These are phyloP conservation scores for Hyparrhenia diplandra DNA, from an alignment of 176 grass and related monocot genomes.

Conservation along the genomic window DNA sequence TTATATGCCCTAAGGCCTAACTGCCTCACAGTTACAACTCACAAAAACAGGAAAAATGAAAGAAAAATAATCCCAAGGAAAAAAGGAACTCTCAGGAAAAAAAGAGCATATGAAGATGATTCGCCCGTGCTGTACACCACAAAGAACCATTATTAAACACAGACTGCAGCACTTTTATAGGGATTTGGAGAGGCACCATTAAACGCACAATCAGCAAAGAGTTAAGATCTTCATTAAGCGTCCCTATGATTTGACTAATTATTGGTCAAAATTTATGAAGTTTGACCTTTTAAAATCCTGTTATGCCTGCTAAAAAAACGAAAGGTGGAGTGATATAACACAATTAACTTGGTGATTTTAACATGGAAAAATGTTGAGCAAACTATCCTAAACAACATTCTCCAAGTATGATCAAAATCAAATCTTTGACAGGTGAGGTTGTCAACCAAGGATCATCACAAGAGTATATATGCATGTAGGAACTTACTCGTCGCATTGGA, in stretches of 20 bases:
- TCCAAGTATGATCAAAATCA: no score
- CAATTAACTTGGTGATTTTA: background rate
- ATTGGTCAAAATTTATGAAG: no score
- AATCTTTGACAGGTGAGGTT: background rate
- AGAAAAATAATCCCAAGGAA: background rate
- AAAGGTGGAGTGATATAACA: background rate
- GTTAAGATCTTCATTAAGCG: background rate
- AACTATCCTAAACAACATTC: background rate
- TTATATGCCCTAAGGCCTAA: background rate
- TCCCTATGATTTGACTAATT: background rate
- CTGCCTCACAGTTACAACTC: background rate
- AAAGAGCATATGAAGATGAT: background rate
- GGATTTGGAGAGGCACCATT: background rate
- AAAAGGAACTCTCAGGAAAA: background rate
- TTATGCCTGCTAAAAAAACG: background rate
- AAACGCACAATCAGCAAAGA: background rate
- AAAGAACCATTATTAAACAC: background rate
- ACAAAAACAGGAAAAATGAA: background rate
- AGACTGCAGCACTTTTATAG: background rate
- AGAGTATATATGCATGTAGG: background rate
- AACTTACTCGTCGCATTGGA: constrained; percentile 77
- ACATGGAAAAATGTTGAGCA: background rate
- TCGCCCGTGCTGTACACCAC: background rate
- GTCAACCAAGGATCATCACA: background rate
- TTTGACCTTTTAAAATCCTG: background rate